These are phyloP conservation scores for Trifolium subterraneum DNA, from an alignment of 306 rosid genomes.

Conservation along the genomic window DNA sequence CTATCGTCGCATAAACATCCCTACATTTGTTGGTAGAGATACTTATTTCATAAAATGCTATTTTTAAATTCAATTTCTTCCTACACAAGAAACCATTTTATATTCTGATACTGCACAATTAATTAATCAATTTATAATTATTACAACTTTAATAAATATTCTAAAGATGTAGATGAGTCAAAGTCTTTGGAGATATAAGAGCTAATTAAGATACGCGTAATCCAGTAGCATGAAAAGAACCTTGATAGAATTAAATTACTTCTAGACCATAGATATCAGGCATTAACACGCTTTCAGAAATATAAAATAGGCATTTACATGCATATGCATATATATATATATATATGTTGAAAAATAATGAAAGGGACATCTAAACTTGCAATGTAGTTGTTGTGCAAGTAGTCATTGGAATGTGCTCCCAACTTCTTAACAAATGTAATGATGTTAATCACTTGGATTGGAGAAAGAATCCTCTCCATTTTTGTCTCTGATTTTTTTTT, in stretches of 20 bases:
- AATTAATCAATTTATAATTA: background rate
- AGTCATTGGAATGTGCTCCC: background rate
- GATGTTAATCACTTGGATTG: too few species aligned
- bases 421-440: background rate
- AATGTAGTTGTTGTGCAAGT: background rate
- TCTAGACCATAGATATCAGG: background rate
- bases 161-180: background rate
- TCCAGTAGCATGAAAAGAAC: constrained; percentile 10
- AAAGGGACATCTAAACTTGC: background rate
- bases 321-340: too few species aligned
- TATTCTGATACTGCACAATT: background rate
- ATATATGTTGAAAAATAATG: background rate
- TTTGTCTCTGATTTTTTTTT: too few species aligned
- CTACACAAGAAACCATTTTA: background rate
- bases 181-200: background rate
- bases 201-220: background rate
- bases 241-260: background rate
- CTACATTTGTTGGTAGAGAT: too few species aligned
- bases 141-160: background rate
- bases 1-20: too few species aligned
- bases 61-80: too few species aligned
- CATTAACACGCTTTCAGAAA: background rate
- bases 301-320: background rate
- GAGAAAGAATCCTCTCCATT: too few species aligned
- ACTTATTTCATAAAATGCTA: too few species aligned